Conservation (phyloP, 352 stramenopile genomes). For the Plasmopara halstedii region DNA sequence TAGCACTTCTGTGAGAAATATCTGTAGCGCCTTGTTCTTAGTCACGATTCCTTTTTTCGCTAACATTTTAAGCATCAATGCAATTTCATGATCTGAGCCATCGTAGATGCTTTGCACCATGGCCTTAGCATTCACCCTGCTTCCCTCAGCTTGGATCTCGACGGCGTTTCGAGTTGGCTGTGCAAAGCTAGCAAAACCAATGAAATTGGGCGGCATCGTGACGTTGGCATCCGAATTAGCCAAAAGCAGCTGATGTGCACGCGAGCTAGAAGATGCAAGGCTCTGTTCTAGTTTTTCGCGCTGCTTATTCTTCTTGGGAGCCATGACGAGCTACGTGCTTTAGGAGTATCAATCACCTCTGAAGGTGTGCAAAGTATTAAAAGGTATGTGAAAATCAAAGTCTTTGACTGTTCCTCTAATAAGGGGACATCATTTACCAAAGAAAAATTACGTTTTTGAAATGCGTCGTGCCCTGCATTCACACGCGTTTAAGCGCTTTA, state of each 20-base stretch:
- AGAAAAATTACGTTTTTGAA: neutral
- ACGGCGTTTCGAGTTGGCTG: conserved; percentile 13
- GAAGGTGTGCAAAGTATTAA: too few relatives aligned
- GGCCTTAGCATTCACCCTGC: conserved; percentile 9
- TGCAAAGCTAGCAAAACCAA: conserved; percentile 69
- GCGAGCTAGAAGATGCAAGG: conserved; percentile 68
- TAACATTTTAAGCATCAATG: conserved; percentile 78
- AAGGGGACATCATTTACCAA: neutral
- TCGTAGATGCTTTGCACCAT: conserved; percentile 61
- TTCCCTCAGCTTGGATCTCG: conserved; percentile 7
- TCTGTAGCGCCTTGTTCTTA: conserved; percentile 76
- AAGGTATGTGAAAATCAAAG: too few relatives aligned
- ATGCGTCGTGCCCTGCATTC: conserved; percentile 48
- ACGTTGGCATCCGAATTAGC: conserved; percentile 16
- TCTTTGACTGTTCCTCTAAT: too few relatives aligned
- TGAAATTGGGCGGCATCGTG: conserved; percentile 32
- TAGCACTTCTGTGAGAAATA: conserved; percentile 48
- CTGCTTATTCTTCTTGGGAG: conserved; percentile 82
- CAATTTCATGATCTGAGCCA: conserved; percentile 66
- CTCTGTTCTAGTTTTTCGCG: conserved; percentile 81
- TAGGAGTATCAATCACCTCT: too few relatives aligned
- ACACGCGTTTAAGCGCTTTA: conserved; percentile 35
- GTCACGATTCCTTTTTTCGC: conserved; percentile 76
- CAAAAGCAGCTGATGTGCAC: conserved; percentile 58
- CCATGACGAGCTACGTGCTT: too few relatives aligned